A percentile compares a stretch with the other conserved stretches of the same genome.
Evolutionary conservation across 441 rosid species (phyloP).

Genomic region (Erysimum pusillum): DNA sequence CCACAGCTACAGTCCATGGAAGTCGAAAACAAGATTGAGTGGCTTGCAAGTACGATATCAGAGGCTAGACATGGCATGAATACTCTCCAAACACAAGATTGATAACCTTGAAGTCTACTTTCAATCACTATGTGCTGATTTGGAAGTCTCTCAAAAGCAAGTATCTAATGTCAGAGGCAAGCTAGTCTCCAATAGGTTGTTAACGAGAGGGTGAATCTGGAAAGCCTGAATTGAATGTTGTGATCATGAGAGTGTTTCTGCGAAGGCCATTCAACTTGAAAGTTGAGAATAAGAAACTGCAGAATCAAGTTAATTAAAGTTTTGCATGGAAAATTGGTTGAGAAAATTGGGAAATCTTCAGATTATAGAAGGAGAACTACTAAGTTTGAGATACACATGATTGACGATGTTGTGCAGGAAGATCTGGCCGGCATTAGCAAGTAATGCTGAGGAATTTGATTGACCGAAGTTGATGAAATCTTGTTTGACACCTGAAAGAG

Average conservation of each 20-base stretch:
- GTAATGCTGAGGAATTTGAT: constrained; percentile 71
- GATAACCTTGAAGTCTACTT: constrained; percentile 72
- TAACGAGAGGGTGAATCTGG: constrained; percentile 64
- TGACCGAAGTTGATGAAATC: constrained; percentile 54
- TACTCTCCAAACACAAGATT: constrained; percentile 75
- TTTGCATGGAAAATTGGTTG: constrained; percentile 67
- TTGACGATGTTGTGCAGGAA: constrained; percentile 71
- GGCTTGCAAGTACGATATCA: constrained; percentile 81
- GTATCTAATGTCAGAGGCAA: constrained; percentile 62
- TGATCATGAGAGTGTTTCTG: constrained; percentile 62
- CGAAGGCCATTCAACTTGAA: constrained; percentile 61
- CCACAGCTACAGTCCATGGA: constrained; percentile 77
- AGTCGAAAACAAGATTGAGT: constrained; percentile 87
- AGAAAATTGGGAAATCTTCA: constrained; percentile 58
- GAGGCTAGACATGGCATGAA: constrained; percentile 71
- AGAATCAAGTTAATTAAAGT: constrained; percentile 57
- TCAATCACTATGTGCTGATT: constrained; percentile 71
- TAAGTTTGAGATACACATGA: constrained; percentile 66
- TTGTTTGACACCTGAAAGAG: constrained; percentile 48
- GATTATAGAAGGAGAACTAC: constrained; percentile 60
- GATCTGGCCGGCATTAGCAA: constrained; percentile 58
- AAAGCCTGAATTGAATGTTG: constrained; percentile 68
- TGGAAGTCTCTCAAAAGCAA: constrained; percentile 71
- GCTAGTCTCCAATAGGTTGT: too few relatives aligned
- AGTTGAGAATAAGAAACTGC: constrained; percentile 67